phyloP scores from a whole-genome alignment of 352 stramenopile genomes.

The Blastocystis sp. region DNA sequence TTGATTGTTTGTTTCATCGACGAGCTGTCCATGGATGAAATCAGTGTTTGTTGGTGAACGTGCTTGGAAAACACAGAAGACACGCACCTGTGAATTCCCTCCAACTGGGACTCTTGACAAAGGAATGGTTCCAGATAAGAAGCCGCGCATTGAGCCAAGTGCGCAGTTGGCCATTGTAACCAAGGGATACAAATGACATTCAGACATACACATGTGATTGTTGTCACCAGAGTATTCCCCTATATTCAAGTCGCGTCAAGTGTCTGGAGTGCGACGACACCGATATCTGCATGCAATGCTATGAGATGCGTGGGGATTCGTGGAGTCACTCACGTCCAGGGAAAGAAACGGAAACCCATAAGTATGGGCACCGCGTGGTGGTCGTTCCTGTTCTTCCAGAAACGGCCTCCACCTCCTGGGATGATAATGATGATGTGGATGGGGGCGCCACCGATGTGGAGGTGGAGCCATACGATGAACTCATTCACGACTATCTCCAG shows the following conservation, averaged over 20 bases:
- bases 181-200: no score
- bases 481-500: not conserved
- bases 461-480: not conserved
- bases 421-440: not conserved
- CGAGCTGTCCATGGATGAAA: not conserved
- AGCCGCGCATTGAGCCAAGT: not conserved
- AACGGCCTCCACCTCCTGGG: not conserved
- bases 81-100: no score
- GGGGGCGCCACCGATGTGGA: not conserved
- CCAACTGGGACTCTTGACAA: no score
- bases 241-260: not conserved
- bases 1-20: conserved; percentile 4
- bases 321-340: not conserved
- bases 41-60: no score
- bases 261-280: conserved; percentile 19
- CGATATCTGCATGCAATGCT: not conserved
- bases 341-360: not conserved
- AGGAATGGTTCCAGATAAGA: not conserved
- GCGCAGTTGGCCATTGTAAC: no score
- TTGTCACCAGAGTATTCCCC: not conserved
- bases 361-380: not conserved
- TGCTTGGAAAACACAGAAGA: no score
- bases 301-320: not conserved
- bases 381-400: not conserved
- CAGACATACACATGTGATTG: not conserved